Conservation (phyloP, 148 eudicot genomes). For the Cornus suecica region DNA sequence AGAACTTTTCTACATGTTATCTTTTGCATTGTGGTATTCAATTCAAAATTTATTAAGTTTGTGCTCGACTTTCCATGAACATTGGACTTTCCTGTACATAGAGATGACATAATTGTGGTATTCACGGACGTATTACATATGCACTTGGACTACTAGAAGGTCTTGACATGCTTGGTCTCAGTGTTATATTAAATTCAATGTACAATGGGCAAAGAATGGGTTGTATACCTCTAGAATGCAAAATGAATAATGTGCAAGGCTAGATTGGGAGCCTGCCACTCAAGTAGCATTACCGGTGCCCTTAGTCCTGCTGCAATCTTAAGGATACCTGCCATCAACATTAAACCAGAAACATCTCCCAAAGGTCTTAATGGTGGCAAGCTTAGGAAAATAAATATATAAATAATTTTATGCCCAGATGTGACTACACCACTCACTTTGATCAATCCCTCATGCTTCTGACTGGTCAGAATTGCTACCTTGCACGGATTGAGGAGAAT, state of each 20-base stretch:
- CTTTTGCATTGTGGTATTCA: too few species aligned
- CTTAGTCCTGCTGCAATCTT: slow-evolving; percentile 98
- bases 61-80: too few species aligned
- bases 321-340: slow-evolving; percentile 53
- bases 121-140: too few species aligned
- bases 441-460: slow-evolving; percentile 75
- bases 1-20: too few species aligned
- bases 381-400: neutral
- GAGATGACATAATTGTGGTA: too few species aligned
- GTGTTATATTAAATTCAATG: neutral
- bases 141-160: too few species aligned
- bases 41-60: too few species aligned
- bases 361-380: slow-evolving; percentile 9
- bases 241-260: slow-evolving; percentile 79
- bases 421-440: slow-evolving; percentile 36
- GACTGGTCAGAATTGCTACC: slow-evolving; percentile 77
- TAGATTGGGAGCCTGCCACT: slow-evolving; percentile 90
- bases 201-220: slow-evolving; percentile 1
- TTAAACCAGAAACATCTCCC: neutral
- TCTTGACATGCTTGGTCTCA: too few species aligned
- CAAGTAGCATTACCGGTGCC: slow-evolving; percentile 89
- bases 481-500: slow-evolving; percentile 81
- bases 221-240: slow-evolving; percentile 84
- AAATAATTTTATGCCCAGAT: neutral
- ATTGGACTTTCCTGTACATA: too few species aligned